Evolutionary conservation across 2,329 filamentous ascomycete species (phyloP).

Genomic region (Fusarium verrucosum): DNA sequence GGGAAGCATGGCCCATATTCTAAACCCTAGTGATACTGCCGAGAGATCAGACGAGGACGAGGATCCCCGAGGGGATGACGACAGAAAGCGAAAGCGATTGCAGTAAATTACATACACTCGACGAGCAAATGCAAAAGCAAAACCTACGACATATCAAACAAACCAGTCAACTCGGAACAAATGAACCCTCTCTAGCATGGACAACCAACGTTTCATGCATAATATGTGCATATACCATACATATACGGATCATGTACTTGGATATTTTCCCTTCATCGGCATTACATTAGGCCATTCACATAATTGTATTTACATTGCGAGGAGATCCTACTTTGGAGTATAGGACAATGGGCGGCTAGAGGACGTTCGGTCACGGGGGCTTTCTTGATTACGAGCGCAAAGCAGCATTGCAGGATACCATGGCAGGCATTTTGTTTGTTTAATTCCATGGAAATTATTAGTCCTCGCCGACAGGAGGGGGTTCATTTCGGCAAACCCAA

Average conservation of each 20-base stretch:
- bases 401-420: conserved; percentile 36
- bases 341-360: conserved; percentile 28
- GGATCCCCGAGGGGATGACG: conserved; percentile 64
- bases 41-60: conserved; percentile 67
- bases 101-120: conserved; percentile 62
- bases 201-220: background rate
- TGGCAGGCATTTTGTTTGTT: conserved; percentile 36
- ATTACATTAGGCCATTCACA: conserved; percentile 18
- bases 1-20: conserved; percentile 70
- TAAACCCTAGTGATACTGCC: conserved; percentile 67
- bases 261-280: conserved; percentile 8
- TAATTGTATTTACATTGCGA: conserved; percentile 23
- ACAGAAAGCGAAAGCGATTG: conserved; percentile 70
- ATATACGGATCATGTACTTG: conserved; percentile 21
- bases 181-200: background rate
- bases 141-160: background rate
- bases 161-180: background rate
- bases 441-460: conserved; percentile 11
- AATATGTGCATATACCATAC: conserved; percentile 27
- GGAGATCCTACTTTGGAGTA: conserved; percentile 28
- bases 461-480: conserved; percentile 3
- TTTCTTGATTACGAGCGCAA: conserved; percentile 29
- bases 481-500: conserved; percentile 16
- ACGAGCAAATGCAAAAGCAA: conserved; percentile 34
- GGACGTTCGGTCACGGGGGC: conserved; percentile 18